Base-by-base conservation (phyloP, 768 basidiomycete genomes). In the Russula sp. region DNA sequence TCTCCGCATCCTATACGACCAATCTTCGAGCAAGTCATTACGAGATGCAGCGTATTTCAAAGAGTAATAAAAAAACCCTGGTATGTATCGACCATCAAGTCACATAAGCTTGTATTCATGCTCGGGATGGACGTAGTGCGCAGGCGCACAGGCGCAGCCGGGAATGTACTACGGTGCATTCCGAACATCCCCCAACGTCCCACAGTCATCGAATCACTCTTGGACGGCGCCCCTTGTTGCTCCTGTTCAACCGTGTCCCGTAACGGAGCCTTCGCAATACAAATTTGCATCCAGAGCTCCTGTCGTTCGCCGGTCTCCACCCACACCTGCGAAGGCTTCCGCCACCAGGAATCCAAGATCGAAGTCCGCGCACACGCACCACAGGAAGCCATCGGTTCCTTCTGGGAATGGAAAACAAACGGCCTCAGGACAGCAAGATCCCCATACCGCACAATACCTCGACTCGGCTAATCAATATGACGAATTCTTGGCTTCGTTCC, bases 401-500 rank as follows among this genome's bases (percentile, higher is more conserved):
- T 42, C 58, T 35, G 13, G 47, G 20, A 51, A 35, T 29, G 38
- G 39, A 20, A 52, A 46, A 18, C 36, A 22, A 29, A 3, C n/a
- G 16, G 32, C 7, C 16, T 9, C 36, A 41, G 38, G 52, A 29
- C 50, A 46, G 6, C 25, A 22, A 16, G 49, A 47, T 32, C 51
- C 59, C 5, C 22, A 36, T 14, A 22, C 3, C 34, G 22, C 32
- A 41, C 43, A 38, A 29, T 7, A 41, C 13, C 29, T 34, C 10
- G 59, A 45, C 4, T n/a, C 49, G 11, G 22, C 29, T 11, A 43
- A 45, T 8, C 56, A 47, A 39, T 63, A 63, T 45, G 61, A 63
- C 32, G 61, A 63, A 13, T 63, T 63, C 20, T 41, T 63, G 56
- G 61, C 61, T 7, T 58, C 61, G 0, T 63, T 63, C 39, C 61